phyloP scores from a whole-genome alignment of 441 rosid species.

The Omphalea diandra region DNA sequence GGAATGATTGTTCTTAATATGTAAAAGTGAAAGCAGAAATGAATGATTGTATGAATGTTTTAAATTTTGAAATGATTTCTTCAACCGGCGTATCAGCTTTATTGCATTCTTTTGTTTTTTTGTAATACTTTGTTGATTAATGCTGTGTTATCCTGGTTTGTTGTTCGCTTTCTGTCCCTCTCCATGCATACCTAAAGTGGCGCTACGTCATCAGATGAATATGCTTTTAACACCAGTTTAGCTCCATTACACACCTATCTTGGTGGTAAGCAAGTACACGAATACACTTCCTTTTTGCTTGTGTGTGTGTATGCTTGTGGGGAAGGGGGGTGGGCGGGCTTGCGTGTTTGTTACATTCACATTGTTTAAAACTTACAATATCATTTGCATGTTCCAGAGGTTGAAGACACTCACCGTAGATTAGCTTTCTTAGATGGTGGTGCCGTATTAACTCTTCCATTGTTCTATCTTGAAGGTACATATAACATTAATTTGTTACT shows the following conservation, averaged over 20 bases:
- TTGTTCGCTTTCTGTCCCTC: neutral
- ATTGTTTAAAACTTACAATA: conserved; percentile 8
- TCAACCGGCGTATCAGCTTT: neutral
- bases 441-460: conserved; percentile 58
- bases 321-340: neutral
- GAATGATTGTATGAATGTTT: neutral
- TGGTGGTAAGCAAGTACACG: conserved; percentile 56
- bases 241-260: conserved; percentile 90
- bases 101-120: neutral
- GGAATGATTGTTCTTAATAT: neutral
- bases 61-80: neutral
- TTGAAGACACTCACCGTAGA: conserved; percentile 77
- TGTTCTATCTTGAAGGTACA: conserved; percentile 83
- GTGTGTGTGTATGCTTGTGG: neutral
- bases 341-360: too few relatives aligned
- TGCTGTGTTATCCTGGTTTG: neutral
- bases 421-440: conserved; percentile 81
- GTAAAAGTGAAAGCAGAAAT: neutral
- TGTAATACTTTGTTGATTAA: neutral
- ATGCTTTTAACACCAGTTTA: conserved; percentile 68
- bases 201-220: conserved; percentile 34
- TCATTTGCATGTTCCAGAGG: conserved; percentile 46
- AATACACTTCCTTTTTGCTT: neutral
- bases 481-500: neutral
- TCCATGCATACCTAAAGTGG: conserved; percentile 25